phyloP scores from a whole-genome alignment of 768 basidiomycete genomes.

The Vishniacozyma victoriae region DNA sequence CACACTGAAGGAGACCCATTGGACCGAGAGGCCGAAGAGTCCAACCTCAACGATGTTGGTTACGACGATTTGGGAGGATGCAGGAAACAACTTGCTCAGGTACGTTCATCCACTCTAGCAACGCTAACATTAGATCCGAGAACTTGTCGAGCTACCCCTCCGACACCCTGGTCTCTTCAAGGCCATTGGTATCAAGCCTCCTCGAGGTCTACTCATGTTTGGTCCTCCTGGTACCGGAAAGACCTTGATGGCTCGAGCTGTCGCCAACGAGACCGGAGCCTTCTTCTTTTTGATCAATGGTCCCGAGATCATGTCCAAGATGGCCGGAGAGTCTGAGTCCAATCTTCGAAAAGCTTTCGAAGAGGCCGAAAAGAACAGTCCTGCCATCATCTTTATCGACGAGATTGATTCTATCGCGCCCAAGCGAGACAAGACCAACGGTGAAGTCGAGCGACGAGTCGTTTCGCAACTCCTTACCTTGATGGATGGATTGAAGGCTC shows the following conservation, averaged over 20 bases:
- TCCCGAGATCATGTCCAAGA: slow-evolving; percentile 99
- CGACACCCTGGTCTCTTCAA: slow-evolving; percentile 99
- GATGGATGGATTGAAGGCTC: slow-evolving; percentile 98
- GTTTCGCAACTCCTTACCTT: slow-evolving; percentile 97
- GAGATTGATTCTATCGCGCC: slow-evolving; percentile 99
- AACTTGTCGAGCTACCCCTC: slow-evolving; percentile 93
- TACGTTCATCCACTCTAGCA: slow-evolving; percentile 9
- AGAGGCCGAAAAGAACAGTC: slow-evolving; percentile 99
- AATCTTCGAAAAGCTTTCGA: slow-evolving; percentile 98
- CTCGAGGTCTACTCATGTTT: slow-evolving; percentile 96
- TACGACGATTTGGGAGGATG: slow-evolving; percentile 99
- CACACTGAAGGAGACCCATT: slow-evolving; percentile 88
- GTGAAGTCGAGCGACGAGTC: slow-evolving; percentile 98
- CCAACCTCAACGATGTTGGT: slow-evolving; percentile 91
- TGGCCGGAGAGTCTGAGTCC: slow-evolving; percentile 98
- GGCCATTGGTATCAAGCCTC: slow-evolving; percentile 99
- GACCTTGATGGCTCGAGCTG: slow-evolving; percentile 98
- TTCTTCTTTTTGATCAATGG: slow-evolving; percentile 99
- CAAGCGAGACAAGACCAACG: slow-evolving; percentile 99
- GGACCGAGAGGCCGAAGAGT: slow-evolving; percentile 97
- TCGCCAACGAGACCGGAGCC: slow-evolving; percentile 98
- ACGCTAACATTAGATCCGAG: slow-evolving; percentile 60
- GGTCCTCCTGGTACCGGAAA: slow-evolving; percentile 99
- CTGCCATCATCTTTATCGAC: slow-evolving; percentile 95
- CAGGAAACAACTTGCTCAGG: slow-evolving; percentile 97